Percentiles rank a stretch among this genome's conserved stretches.
Evolutionary conservation across 352 stramenopile species (phyloP).

Genomic region (Pythium rishiriense): DNA sequence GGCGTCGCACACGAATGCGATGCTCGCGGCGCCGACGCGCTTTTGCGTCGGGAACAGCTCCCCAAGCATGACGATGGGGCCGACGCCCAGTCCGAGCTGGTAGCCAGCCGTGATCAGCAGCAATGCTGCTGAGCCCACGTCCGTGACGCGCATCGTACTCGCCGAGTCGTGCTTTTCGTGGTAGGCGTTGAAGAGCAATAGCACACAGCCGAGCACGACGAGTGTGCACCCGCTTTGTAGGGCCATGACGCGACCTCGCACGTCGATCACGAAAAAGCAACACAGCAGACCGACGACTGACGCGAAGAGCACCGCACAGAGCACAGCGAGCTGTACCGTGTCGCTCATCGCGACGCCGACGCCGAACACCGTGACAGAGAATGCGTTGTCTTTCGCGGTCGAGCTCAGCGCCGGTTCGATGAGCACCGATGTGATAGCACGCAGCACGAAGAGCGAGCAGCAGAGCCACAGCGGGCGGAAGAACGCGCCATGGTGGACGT

Average conservation of each 20-base stretch:
- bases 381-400: conserved; percentile 32
- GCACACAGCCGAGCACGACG: conserved; percentile 43
- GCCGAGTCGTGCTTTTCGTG: conserved; percentile 20
- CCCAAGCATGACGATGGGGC: conserved; percentile 57
- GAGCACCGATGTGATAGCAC: conserved; percentile 46
- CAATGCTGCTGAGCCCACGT: conserved; percentile 60
- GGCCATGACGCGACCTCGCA: conserved; percentile 46
- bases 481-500: conserved; percentile 62
- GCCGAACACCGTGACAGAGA: conserved; percentile 64
- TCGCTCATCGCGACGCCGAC: conserved; percentile 57
- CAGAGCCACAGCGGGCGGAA: conserved; percentile 69
- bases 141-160: conserved; percentile 37
- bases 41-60: conserved; percentile 75
- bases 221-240: conserved; percentile 64
- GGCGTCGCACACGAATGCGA: conserved; percentile 65
- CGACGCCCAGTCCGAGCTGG: conserved; percentile 61
- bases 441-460: conserved; percentile 46
- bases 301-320: conserved; percentile 42
- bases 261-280: conserved; percentile 73
- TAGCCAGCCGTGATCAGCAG: conserved; percentile 67
- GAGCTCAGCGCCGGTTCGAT: conserved; percentile 57
- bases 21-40: conserved; percentile 59
- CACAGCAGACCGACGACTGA: conserved; percentile 44
- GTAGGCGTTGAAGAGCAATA: conserved; percentile 53
- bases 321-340: conserved; percentile 46